These are phyloP conservation scores for Quercus cerris DNA, from an alignment of 306 rosid species.

Conservation along the genomic window DNA sequence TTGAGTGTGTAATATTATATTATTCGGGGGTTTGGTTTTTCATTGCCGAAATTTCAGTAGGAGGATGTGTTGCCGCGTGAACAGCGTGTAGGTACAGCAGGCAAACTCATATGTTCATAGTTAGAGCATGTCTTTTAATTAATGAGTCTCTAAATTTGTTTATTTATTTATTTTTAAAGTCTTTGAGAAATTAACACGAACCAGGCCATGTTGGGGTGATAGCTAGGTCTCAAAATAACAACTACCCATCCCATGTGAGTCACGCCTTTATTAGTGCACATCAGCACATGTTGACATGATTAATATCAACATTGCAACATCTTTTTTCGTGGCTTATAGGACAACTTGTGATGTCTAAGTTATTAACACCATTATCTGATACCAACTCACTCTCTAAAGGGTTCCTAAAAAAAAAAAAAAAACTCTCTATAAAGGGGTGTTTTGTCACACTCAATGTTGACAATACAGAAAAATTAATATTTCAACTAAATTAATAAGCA, in stretches of 20 bases:
- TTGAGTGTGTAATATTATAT: no score
- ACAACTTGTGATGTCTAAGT: conserved; percentile 18
- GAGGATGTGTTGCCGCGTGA: conserved; percentile 30
- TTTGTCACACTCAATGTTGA: no score
- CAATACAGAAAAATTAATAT: no score
- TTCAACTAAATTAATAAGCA: no score
- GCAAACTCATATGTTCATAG: neutral
- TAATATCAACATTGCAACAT: conserved; percentile 27
- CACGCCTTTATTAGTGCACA: conserved; percentile 50
- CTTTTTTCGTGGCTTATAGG: conserved; percentile 39
- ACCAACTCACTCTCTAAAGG: no score
- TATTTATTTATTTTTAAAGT: no score
- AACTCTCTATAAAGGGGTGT: no score
- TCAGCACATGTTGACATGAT: conserved; percentile 61
- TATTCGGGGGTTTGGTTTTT: neutral
- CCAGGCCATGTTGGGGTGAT: conserved; percentile 25
- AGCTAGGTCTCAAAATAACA: conserved; percentile 25
- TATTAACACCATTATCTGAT: no score
- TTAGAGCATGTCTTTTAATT: neutral
- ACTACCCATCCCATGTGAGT: conserved; percentile 62
- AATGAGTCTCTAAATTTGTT: no score
- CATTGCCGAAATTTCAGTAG: conserved; percentile 2
- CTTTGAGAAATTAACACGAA: neutral
- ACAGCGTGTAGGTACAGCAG: conserved; percentile 39
- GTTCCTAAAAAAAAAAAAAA: no score